These are phyloP conservation scores for Talaromyces amestolkiae DNA, from an alignment of 2,329 filamentous ascomycete species.

Conservation along the genomic window DNA sequence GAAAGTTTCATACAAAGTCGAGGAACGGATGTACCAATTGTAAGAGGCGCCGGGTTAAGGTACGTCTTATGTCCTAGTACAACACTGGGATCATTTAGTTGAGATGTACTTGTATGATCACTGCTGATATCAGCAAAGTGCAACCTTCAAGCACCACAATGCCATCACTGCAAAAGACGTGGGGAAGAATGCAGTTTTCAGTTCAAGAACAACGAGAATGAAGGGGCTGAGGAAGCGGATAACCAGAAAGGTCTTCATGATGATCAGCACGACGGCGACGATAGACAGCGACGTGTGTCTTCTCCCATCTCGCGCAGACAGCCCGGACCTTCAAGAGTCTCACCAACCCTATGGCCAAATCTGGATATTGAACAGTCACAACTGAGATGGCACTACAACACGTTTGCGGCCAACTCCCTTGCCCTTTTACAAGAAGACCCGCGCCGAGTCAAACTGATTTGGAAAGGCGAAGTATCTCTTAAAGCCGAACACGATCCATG, in stretches of 20 bases:
- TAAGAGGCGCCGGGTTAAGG: slow-evolving; percentile 18
- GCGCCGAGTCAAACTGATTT: slow-evolving; percentile 14
- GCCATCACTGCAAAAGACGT: slow-evolving; percentile 19
- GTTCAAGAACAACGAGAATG: not conserved
- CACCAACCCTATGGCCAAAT: slow-evolving; percentile 14
- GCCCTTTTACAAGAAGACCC: slow-evolving; percentile 18
- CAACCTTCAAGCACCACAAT: slow-evolving; percentile 19
- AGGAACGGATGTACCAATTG: slow-evolving; percentile 19
- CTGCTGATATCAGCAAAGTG: slow-evolving; percentile 3
- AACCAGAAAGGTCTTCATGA: not conserved
- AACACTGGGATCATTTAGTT: not conserved
- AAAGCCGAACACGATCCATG: slow-evolving; percentile 13
- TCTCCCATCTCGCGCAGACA: not conserved
- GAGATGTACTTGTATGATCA: not conserved
- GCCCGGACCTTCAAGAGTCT: slow-evolving; percentile 1
- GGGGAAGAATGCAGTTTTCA: slow-evolving; percentile 21
- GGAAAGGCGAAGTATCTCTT: slow-evolving; percentile 18
- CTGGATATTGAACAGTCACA: slow-evolving; percentile 13
- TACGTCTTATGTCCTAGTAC: not conserved
- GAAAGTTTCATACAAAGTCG: slow-evolving; percentile 19
- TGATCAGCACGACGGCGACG: not conserved
- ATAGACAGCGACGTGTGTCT: not conserved
- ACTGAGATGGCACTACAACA: slow-evolving; percentile 19
- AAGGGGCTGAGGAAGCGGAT: not conserved
- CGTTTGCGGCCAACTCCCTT: slow-evolving; percentile 1